A percentile compares a stretch with the other conserved stretches of the same genome.
Conservation (phyloP, 805 yeast genomes). For the Barnettozyma sucrosica region DNA sequence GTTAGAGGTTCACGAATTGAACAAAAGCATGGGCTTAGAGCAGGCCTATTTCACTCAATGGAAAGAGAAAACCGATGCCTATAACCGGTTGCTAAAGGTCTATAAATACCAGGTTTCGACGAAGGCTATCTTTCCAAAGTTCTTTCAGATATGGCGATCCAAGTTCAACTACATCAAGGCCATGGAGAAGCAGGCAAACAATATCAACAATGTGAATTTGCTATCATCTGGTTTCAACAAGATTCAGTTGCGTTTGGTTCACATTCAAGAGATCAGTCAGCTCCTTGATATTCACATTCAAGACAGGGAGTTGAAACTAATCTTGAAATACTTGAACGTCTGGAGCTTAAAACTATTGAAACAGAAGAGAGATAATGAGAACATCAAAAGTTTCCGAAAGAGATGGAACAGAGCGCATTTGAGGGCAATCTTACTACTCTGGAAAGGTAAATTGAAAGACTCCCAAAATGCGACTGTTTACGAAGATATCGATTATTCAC, state of each 20-base stretch:
- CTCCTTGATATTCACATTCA: conserved; percentile 19
- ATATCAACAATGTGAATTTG: conserved; percentile 22
- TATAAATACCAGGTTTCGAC: conserved; percentile 8
- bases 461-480: conserved; percentile 3
- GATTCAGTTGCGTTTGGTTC: conserved; percentile 17
- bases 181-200: conserved; percentile 20
- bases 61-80: conserved; percentile 6
- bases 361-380: conserved; percentile 30
- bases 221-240: conserved; percentile 22
- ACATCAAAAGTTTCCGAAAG: conserved; percentile 27
- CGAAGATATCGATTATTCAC: conserved; percentile 20
- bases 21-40: neutral
- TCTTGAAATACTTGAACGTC: conserved; percentile 24
- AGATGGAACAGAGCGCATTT: conserved; percentile 37
- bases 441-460: conserved; percentile 27
- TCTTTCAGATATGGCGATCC: conserved; percentile 14
- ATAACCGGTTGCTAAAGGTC: conserved; percentile 4
- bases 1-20: conserved; percentile 1
- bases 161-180: conserved; percentile 10
- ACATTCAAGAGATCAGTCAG: conserved; percentile 15
- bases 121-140: conserved; percentile 3
- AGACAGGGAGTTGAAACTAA: conserved; percentile 19
- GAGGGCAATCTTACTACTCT: conserved; percentile 30
- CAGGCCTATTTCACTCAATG: conserved; percentile 8
- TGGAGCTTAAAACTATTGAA: conserved; percentile 33